Conservation (phyloP, 1,139 yeast species). For the Candida sp. region DNA sequence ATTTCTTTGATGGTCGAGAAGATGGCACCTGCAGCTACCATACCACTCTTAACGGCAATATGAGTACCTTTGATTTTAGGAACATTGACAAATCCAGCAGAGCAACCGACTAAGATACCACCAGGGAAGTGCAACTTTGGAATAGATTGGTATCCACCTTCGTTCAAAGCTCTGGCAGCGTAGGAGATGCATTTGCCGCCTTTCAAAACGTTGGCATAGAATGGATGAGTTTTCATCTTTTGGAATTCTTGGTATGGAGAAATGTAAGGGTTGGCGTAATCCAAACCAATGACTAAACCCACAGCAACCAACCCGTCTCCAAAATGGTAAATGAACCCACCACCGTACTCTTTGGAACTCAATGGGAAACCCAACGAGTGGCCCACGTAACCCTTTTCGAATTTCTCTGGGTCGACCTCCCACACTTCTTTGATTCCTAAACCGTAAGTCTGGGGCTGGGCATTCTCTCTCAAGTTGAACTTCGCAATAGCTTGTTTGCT, state of each 20-base stretch:
- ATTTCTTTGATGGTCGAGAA: constrained; percentile 56
- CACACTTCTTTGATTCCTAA: constrained; percentile 95
- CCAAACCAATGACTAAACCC: constrained; percentile 91
- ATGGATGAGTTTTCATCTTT: constrained; percentile 90
- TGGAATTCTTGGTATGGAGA: constrained; percentile 98
- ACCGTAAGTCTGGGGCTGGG: constrained; percentile 90
- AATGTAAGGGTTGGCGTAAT: constrained; percentile 90
- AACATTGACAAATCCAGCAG: constrained; percentile 97
- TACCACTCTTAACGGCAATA: constrained; percentile 95
- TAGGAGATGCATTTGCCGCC: constrained; percentile 95
- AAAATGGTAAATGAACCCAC: constrained; percentile 97
- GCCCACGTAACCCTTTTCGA: constrained; percentile 79
- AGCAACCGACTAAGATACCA: constrained; percentile 91
- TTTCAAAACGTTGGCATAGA: constrained; percentile 70
- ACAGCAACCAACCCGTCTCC: constrained; percentile 92
- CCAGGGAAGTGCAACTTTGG: constrained; percentile 95
- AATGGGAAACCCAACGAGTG: constrained; percentile 95
- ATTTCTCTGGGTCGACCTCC: constrained; percentile 91
- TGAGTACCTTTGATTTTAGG: constrained; percentile 99
- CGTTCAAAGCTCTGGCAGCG: constrained; percentile 95
- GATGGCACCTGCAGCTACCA: constrained; percentile 90
- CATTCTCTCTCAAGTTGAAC: constrained; percentile 66
- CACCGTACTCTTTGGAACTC: constrained; percentile 78
- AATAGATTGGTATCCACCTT: constrained; percentile 93
- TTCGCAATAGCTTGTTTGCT: constrained; percentile 76